Evolutionary conservation across 129 eudicot genomes (phyloP), one percentile per base, ranked within the genome.

Genomic region (Lactuca sativa): DNA sequence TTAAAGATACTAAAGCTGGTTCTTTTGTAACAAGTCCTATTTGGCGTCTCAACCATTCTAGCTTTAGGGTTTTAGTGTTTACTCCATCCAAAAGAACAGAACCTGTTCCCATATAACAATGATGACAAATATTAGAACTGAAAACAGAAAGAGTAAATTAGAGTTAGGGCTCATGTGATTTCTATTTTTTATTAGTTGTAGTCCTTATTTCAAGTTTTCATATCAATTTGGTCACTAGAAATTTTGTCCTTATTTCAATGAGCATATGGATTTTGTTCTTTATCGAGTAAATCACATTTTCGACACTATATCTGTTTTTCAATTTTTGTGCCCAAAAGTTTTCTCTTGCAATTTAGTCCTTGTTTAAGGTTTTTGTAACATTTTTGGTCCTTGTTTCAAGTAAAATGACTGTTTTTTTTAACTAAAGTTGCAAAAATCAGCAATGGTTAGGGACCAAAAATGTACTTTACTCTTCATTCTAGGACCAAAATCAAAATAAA

Each of bases 11-110:
- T 60, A 86, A 71, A 43, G 91, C 88, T 7, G 88, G 82, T 57
- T 86, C 88, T 30, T 71, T 85, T 36, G 83, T 86, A 60, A 86
- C 88, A 30, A 86, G 83, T 44, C 91, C 91, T 57, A 86, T 82
- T 82, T 86, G 88, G 70, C 61, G 60, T 71, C 91, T 82, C 14
- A 82, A 44, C 88, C 91, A 86, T 16, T 82, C 81, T 7, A 86
- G 63, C 53, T 82, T 81, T 62, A 86, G 76, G 77, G 71, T 80
- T 54, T 80, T 82, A 6, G 15, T 77, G 72, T 86, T 77, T 69
- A 80, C 85, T 49, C 91, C 91, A 64, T 86, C 91, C 52, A 86
- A 68, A 61, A 86, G 86, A 54, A 86, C 73, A 72, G 83, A 83
- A 47, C 91, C 91, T 80, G 86, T 72, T 70, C 43, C 51, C 54